Percentiles rank a stretch among this genome's conserved stretches.
phyloP scores from a whole-genome alignment of 768 basidiomycete species.

The Rubroboletus satanas region DNA sequence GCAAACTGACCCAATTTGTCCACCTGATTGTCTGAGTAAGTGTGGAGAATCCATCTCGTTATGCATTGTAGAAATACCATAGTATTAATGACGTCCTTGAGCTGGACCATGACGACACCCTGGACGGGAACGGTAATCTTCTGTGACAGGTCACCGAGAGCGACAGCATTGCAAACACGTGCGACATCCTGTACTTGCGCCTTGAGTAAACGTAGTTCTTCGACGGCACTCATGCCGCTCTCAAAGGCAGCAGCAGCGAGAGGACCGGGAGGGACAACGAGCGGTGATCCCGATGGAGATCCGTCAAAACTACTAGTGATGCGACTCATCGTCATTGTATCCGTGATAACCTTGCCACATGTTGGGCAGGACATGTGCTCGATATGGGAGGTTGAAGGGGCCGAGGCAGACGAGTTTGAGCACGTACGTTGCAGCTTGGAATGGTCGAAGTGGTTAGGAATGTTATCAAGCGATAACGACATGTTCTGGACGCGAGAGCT shows the following conservation, averaged over 20 bases:
- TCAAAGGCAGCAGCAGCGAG: conserved; percentile 54
- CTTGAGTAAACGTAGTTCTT: conserved; percentile 75
- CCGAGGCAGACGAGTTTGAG: conserved; percentile 38
- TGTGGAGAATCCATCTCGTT: background rate
- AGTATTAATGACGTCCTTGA: conserved; percentile 74
- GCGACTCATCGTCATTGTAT: conserved; percentile 36
- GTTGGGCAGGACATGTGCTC: conserved; percentile 49
- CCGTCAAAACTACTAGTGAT: conserved; percentile 24
- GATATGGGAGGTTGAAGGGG: conserved; percentile 41
- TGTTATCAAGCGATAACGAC: conserved; percentile 51
- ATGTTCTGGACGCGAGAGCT: conserved; percentile 36
- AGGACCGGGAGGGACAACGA: conserved; percentile 54
- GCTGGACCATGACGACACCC: conserved; percentile 74
- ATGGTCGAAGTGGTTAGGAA: conserved; percentile 38
- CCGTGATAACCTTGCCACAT: conserved; percentile 50
- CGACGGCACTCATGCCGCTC: conserved; percentile 63
- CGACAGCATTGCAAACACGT: conserved; percentile 77
- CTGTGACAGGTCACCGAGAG: conserved; percentile 69
- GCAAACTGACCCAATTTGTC: conserved; percentile 84
- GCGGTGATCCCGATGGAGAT: conserved; percentile 32
- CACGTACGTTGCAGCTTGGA: conserved; percentile 30
- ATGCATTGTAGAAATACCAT: conserved; percentile 40
- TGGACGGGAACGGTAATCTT: conserved; percentile 79
- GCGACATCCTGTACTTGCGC: conserved; percentile 83
- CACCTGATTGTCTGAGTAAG: conserved; percentile 38